phyloP scores from a whole-genome alignment of 352 stramenopile species.

The Blastocystis sp. region DNA sequence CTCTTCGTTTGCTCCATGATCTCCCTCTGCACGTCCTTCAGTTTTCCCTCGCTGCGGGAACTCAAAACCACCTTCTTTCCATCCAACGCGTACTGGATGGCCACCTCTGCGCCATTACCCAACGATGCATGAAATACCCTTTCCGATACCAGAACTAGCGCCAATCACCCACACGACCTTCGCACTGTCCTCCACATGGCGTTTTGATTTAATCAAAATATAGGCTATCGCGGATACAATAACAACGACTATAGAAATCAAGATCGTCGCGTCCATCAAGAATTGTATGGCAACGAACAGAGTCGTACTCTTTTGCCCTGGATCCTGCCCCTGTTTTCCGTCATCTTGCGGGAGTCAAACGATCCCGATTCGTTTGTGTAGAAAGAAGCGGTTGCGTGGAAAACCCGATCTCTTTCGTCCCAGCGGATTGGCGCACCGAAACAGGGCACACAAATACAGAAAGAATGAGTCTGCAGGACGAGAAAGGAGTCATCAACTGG shows the following conservation, averaged over 20 bases:
- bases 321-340: neutral
- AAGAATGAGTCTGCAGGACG: neutral
- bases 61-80: conserved; percentile 72
- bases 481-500: conserved; percentile 63
- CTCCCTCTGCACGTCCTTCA: conserved; percentile 23
- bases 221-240: neutral
- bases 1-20: conserved; percentile 7
- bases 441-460: neutral
- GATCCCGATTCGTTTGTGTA: too few relatives aligned
- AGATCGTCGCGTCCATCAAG: neutral
- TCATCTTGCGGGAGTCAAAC: too few relatives aligned
- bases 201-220: neutral
- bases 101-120: conserved; percentile 1
- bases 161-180: conserved; percentile 64
- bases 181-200: neutral
- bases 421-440: neutral
- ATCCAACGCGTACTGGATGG: conserved; percentile 30
- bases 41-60: conserved; percentile 29
- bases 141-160: conserved; percentile 73
- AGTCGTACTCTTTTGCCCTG: neutral
- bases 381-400: too few relatives aligned
- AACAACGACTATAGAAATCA: neutral
- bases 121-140: neutral
- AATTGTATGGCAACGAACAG: neutral
- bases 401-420: neutral